Evolutionary conservation across 1,284 basidiomycete genomes (phyloP), one percentile per base, ranked within the genome.

Genomic region (Microbotryum lychnidis-dioicae): DNA sequence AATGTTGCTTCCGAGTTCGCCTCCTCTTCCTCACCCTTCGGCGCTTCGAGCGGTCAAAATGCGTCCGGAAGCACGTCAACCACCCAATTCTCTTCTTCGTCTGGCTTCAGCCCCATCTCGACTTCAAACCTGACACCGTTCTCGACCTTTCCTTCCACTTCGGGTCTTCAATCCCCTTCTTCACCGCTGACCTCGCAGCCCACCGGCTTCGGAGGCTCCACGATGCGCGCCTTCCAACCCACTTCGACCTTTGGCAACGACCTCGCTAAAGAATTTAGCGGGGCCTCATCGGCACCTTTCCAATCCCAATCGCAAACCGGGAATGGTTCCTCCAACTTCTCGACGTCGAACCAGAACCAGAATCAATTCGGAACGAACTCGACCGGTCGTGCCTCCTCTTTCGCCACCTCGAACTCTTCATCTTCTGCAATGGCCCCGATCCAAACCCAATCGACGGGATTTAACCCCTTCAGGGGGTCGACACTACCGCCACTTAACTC

Each of bases 201-300:
- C 46, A 96, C 92, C 2, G 92, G 92, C 1, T 89, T 87, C 69
- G 79, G 80, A 29, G 87, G 86, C 2, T 77, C 75, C 20, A 66
- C 66, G 6, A 73, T 96, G 67, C 92, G 90, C 75, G 81, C 89
- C 2, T 97, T 97, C 82, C 91, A 93, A 75, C 92, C 92, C 2
- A 83, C 87, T 0, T 90, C 87, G 1, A 87, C 84, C 37, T 97
- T 97, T 73, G 92, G 92, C 42, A 84, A 86, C 58, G 81, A 84
- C 16, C 81, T 82, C 37, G 83, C 85, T 10, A 74, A 27, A 55
- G 58, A 67, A 46, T 21, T 62, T 12, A 50, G 57, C 42, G 23
- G 42, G 21, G 33, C 44, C 25, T 46, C 61, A 4, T 27, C 53
- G 1, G 8, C 54, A 2, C 5, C 52, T 7, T 29, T 56, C 9